Evolutionary conservation across 257 asterid species (phyloP), one percentile per base, ranked within the genome.

Genomic region (Nemophila menziesii): DNA sequence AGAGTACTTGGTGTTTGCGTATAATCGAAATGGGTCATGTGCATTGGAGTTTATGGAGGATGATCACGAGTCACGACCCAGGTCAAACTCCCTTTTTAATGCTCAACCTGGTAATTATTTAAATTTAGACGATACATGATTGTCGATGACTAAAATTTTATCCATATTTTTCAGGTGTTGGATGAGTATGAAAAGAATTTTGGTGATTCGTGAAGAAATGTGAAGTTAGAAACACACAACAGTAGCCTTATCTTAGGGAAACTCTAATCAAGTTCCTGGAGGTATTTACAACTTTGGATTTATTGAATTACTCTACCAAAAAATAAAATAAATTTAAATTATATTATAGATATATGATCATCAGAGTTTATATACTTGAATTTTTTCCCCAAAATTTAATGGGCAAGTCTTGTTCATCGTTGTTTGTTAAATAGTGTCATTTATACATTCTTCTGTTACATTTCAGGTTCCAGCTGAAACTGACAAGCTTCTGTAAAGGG

Each of bases 381-480:
- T 20, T 38, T 14, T 1, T 8, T 14, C 10, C 5, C 43, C 6
- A 38, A n/a, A n/a, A n/a, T n/a, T n/a, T n/a, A n/a, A n/a, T n/a
- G n/a, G 12, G 5, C 2, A 1, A 29, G 36, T 7, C 7, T 29
- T 29, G 36, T 29, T 2, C 36, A 29, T 13, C 36, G 12, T 24
- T 2, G 8, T 7, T 5, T 2, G 9, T 13, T 7, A 7, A 7
- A 7, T 29, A 7, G 11, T 16, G 22, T 24, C 12, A 6, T 34
- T 44, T 43, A 18, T 44, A 10, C 46, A 21, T 20, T 54, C 16
- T 27, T 29, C 23, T 52, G 13, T 11, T 22, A 50, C 44, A 55
- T 33, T 62, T 39, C 60, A 87, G 95, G 93, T 82, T 54, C 97
- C 95, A 49, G 92, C 97, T 15, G 95, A 87, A 68, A 95, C 95